Conservation (phyloP, 306 rosid species). For the Ceratonia siliqua region DNA sequence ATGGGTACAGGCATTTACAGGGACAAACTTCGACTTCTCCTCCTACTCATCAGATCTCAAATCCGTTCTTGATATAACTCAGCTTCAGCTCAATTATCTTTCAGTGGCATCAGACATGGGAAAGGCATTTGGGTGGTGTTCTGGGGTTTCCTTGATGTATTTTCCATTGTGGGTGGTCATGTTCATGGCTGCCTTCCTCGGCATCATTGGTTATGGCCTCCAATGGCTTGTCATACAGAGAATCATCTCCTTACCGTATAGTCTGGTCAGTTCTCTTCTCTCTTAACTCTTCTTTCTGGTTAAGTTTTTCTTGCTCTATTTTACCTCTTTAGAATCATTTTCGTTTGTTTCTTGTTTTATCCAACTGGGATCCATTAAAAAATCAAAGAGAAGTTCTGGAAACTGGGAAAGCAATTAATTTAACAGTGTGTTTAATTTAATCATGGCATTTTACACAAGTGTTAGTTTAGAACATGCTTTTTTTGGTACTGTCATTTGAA, state of each 20-base stretch:
- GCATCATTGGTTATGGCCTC: constrained; percentile 62
- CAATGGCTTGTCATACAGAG: constrained; percentile 65
- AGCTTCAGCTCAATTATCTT: constrained; percentile 65
- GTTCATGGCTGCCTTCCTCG: constrained; percentile 53
- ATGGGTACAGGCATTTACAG: constrained; percentile 78
- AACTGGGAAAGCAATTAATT: neutral
- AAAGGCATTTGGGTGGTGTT: constrained; percentile 73
- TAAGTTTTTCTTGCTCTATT: neutral
- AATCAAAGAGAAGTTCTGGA: neutral
- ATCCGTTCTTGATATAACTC: constrained; percentile 58
- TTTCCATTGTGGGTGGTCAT: constrained; percentile 62
- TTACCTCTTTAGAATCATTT: neutral
- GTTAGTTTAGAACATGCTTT: too few relatives aligned
- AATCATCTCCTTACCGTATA: constrained; percentile 56
- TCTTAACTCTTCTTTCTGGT: neutral
- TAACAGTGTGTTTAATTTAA: neutral
- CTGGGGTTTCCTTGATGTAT: constrained; percentile 53
- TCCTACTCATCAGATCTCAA: constrained; percentile 65
- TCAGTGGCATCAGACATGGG: constrained; percentile 81
- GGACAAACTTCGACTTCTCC: constrained; percentile 80
- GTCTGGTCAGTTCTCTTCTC: constrained; percentile 43
- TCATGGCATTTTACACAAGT: too few relatives aligned
- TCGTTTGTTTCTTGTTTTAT: neutral
- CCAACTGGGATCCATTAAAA: neutral
- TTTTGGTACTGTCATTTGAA: too few relatives aligned